phyloP scores from a whole-genome alignment of 768 basidiomycete genomes.

The Xanthoconium stramineum region DNA sequence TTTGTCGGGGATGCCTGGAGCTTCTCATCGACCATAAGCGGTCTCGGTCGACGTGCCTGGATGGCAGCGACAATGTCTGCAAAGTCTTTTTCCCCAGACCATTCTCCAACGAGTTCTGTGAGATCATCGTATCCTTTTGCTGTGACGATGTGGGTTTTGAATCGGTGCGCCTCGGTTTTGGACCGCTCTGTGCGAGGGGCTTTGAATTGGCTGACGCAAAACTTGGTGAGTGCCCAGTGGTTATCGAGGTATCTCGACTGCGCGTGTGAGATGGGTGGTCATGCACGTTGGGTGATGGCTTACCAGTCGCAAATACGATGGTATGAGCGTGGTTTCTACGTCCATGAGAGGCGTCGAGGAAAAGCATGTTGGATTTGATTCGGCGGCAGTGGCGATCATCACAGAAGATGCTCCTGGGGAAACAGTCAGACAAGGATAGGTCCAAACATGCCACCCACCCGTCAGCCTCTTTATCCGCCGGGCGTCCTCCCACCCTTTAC shows the following conservation, averaged over 20 bases:
- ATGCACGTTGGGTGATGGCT: conserved; percentile 2
- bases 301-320: conserved; percentile 74
- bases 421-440: neutral
- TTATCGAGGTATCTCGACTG: conserved; percentile 76
- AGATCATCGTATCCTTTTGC: conserved; percentile 64
- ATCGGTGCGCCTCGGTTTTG: conserved; percentile 56
- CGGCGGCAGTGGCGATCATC: conserved; percentile 96
- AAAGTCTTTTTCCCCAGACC: conserved; percentile 64
- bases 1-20: neutral
- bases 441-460: conserved; percentile 41
- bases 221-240: conserved; percentile 83
- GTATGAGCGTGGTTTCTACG: conserved; percentile 64
- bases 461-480: conserved; percentile 71
- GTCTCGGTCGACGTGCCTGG: conserved; percentile 22
- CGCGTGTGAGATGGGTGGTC: conserved; percentile 1
- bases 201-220: conserved; percentile 82
- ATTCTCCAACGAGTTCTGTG: conserved; percentile 46
- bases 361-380: conserved; percentile 90
- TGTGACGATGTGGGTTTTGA: conserved; percentile 51
- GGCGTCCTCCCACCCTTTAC: conserved; percentile 73
- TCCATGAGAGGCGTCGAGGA: conserved; percentile 62
- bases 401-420: conserved; percentile 74
- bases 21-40: conserved; percentile 12
- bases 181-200: conserved; percentile 52
- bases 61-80: conserved; percentile 51